Evolutionary conservation across 2,329 filamentous ascomycete species (phyloP), one percentile per base, ranked within the genome.

Genomic region (Aciculosporium take): DNA sequence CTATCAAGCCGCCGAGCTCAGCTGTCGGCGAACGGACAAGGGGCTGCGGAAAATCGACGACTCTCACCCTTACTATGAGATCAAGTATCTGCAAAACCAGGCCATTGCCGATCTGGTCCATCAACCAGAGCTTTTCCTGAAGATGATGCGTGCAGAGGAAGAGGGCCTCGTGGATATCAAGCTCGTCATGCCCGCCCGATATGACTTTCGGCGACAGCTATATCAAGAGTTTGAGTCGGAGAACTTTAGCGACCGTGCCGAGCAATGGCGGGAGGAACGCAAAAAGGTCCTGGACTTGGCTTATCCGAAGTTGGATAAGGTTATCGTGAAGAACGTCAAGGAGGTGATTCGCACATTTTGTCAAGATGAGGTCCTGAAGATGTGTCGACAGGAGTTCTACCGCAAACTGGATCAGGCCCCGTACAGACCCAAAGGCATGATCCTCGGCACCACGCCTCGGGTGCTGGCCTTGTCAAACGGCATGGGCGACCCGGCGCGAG

Each of bases 71-170:
- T 96, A 93, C 61, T 96, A 96, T 57, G 91, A 96, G 60, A 85
- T 98, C 67, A 94, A 98, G 61, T 98, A 98, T 53, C 71, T 98
- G 17, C 79, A 86, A 48, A 87, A 91, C 52, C 88, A 95, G 60
- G 84, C 84, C 7, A 82, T 95, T 46, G 68, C 69, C 32, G 83
- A 91, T 49, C 74, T 96, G 45, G 82, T 86, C 3, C 76, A 79
- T 40, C 79, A 84, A 40, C 91, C 91, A 1, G 88, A 95, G 49
- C 69, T 94, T 21, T 98, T 91, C 58, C 66, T 98, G 42, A 89
- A 93, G 63, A 98, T 98, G 91, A 78, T 96, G 60, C 93, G 87
- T 58, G 91, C 91, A 2, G 91, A 98, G 59, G 83, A 91, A 53
- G 91, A 98, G 58, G 88, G 89, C 2, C 68, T 98, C 1, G 74